Evolutionary conservation across 2,329 filamentous ascomycete species (phyloP).

Genomic region (Penicillium sp.): DNA sequence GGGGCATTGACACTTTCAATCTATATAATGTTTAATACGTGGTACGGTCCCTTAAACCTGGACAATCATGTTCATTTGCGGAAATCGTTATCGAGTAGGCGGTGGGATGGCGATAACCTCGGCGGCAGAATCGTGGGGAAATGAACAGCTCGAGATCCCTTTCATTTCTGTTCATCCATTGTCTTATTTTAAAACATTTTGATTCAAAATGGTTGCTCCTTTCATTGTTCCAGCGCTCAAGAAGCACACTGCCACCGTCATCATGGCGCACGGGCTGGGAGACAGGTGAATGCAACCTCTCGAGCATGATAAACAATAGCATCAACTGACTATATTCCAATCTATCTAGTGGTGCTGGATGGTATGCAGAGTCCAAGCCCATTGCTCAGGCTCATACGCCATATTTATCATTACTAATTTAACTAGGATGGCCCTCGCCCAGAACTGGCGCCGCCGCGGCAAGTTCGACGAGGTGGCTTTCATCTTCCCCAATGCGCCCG

Average conservation of each 20-base stretch:
- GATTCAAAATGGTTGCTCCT: slow-evolving; percentile 51
- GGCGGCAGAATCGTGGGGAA: slow-evolving; percentile 29
- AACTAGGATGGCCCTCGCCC: slow-evolving; percentile 67
- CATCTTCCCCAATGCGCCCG: slow-evolving; percentile 86
- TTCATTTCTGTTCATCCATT: neutral
- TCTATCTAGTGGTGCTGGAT: slow-evolving; percentile 47
- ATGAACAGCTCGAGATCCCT: neutral
- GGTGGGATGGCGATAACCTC: slow-evolving; percentile 22
- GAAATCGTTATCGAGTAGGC: slow-evolving; percentile 12
- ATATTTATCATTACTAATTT: neutral
- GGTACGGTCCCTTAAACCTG: neutral
- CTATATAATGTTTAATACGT: slow-evolving; percentile 7
- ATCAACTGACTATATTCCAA: slow-evolving; percentile 5
- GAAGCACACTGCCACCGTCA: slow-evolving; percentile 89
- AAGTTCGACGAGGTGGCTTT: slow-evolving; percentile 90
- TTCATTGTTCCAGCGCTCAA: slow-evolving; percentile 76
- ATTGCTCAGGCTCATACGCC: neutral
- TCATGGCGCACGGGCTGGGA: slow-evolving; percentile 89
- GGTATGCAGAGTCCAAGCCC: slow-evolving; percentile 32
- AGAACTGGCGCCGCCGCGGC: slow-evolving; percentile 78
- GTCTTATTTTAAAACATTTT: neutral
- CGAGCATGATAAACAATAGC: neutral
- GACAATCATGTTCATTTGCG: neutral
- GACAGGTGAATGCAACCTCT: slow-evolving; percentile 61
- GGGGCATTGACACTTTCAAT: neutral